Evolutionary conservation across 148 eudicot species (phyloP), one percentile per base, ranked within the genome.

Genomic region (Rhododendron molle): DNA sequence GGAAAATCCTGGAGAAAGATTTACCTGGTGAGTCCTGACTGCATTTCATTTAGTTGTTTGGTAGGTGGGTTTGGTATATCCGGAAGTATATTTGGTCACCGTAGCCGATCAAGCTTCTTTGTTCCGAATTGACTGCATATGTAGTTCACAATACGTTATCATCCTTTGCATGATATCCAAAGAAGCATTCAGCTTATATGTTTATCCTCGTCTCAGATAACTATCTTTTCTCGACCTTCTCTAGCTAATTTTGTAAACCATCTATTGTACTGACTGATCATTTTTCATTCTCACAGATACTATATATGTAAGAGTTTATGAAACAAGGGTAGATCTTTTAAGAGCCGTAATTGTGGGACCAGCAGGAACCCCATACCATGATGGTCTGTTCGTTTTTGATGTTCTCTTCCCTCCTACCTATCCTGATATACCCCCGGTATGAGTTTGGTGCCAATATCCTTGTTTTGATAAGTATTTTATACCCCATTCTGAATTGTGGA

Each of bases 331-430:
- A 92, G 96, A 96, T 91, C 93, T 96, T 28, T 83, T 96, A 91
- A 92, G 98, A 88, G 93, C 94, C 73, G 89, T 92, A 83, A 93
- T 93, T 87, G 83, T 92, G 32, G 96, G 95, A 60, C 97, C 96
- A 47, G 88, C 92, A 30, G 98, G 96, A 67, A 94, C 98, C 81
- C 98, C 98, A 18, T 95, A 95, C 87, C 98, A 95, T 83, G 96
- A 95, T 84, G 98, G 98, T 60, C 93, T 95, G 76, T 95, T 93
- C 54, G 90, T 92, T 85, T 94, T 95, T 88, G 98, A 95, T 85
- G 90, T 87, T 72, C 82, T 87, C 74, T 94, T 95, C 81, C 98
- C 98, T 76, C 56, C 90, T 80, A 84, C 87, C 62, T 95, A 95
- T 90, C 98, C 98, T 81, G 81, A 16, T 52, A 82, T 52, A 72